Evolutionary conservation across 208 protist species (phyloP), one percentile per base, ranked within the genome.

Genomic region (Trypanosoma rangeli): DNA sequence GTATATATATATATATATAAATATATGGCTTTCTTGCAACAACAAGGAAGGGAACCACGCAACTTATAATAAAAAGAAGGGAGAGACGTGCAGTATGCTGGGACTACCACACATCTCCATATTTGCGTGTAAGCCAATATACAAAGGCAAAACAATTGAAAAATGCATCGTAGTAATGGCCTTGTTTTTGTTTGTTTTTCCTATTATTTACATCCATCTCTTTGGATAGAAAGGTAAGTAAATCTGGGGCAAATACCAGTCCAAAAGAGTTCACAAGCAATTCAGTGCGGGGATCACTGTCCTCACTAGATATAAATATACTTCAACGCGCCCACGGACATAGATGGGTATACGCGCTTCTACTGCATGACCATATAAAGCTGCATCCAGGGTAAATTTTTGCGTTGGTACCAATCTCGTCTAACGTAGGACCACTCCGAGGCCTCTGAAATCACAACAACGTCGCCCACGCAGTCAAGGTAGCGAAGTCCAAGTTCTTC

Each of bases 321-420:
- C n/a, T n/a, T n/a, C n/a, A n/a, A n/a, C n/a, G n/a, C n/a, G n/a
- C n/a, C n/a, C 37, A 63, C 46, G 37, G 33, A 63, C 39, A 44
- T 62, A 46, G 8, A 37, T 33, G 52, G 29, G 54, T 54, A 65
- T 65, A 65, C 33, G 52, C 7, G 24, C 24, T 48, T 70, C 35
- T 72, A 74, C 20, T 74, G 52, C 39, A 79, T 68, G 0, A 86
- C 75, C 64, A 90, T 66, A 33, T 79, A 83, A 29, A 90, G 50
- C 5, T 80, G 73, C 48, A 90, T 64, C 63, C 85, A 90, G 0
- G 85, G 74, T 52, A 79, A 52, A 65, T 50, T 69, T 58, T 26
- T 75, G 50, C 29, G 48, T 9, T 55, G 64, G 54, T 54, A 63
- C 72, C 33, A 72, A 56, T 61, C 78, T 42, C 68, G 82, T 46